Evolutionary conservation across 179 eudicot genomes (phyloP), one percentile per base, ranked within the genome.

Genomic region (Carnegiea gigantea): DNA sequence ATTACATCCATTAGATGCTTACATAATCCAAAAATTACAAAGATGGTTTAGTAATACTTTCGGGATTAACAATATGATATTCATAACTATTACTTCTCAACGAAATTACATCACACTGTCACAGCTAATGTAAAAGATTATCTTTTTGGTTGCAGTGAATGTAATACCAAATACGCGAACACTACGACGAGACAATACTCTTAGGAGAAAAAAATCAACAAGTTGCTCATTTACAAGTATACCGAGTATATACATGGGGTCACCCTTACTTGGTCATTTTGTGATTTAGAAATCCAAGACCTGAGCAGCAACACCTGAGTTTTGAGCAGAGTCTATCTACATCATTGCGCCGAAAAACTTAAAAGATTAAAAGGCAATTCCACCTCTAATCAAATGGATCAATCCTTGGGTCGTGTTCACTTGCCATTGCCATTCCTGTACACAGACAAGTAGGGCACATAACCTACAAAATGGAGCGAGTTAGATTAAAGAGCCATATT

Each of bases 401-500:
- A 64, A 95, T 92, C 78, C 98, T 85, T 11, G 98, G 98, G 76
- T 95, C 99, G 33, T 95, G 99, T 78, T 95, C 99, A 83, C 98
- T 95, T 75, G 99, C 98, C 99, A 95, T 95, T 48, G 92, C 97
- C 96, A 93, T 95, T 78, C 99, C 99, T 9, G 99, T 95, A 88
- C 99, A 95, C 18, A 95, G 95, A 83, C 99, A 95, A 24, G 99
- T 95, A 26, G 99, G 99, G 86, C 99, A 95, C 99, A 95, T 95
- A 43, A 95, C 99, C 99, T 95, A 84, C 87, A 82, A 75, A 80
- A 79, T 62, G 26, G 65, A 51, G 38, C 23, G 12, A 78, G 76
- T 82, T 70, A 84, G 54, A 81, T 13, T 28, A 67, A 73, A 38
- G 48, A 36, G 0, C 10, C 0, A 17, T 30, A 38, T 14, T 26